Evolutionary conservation across 441 rosid genomes (phyloP).

Genomic region (Melastoma candidum): DNA sequence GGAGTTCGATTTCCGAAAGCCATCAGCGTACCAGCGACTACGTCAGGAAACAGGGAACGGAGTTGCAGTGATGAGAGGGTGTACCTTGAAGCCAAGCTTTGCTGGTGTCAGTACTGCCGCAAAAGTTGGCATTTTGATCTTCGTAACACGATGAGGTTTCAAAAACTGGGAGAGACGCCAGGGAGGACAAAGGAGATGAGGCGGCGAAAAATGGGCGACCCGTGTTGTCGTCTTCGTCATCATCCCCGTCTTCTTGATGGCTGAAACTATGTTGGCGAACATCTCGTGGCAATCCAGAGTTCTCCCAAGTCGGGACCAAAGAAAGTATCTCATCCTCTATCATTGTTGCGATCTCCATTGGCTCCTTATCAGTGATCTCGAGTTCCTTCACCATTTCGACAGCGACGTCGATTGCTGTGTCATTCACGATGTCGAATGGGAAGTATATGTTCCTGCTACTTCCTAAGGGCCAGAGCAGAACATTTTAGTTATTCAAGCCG

Average conservation of each 20-base stretch:
- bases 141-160: conserved; percentile 13
- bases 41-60: not conserved
- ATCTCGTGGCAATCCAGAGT: conserved; percentile 15
- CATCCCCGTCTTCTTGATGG: conserved; percentile 26
- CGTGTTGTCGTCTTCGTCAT: conserved; percentile 4
- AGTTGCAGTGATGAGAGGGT: not conserved
- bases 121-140: conserved; percentile 1
- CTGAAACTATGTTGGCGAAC: conserved; percentile 29
- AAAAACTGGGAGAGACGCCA: conserved; percentile 27
- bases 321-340: conserved; percentile 67
- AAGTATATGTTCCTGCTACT: conserved; percentile 67
- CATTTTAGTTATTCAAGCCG: not conserved
- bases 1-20: not conserved
- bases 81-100: conserved; percentile 31
- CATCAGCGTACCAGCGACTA: not conserved
- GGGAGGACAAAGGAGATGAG: conserved; percentile 48
- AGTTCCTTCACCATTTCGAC: conserved; percentile 86
- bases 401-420: conserved; percentile 73
- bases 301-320: conserved; percentile 57
- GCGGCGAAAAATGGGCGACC: conserved; percentile 29
- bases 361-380: conserved; percentile 70
- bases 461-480: conserved; percentile 33
- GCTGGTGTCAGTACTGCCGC: conserved; percentile 8
- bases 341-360: conserved; percentile 69
- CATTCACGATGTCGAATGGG: conserved; percentile 57